Conservation (phyloP, 108 stramenopile genomes). For the Seminavis robusta region DNA sequence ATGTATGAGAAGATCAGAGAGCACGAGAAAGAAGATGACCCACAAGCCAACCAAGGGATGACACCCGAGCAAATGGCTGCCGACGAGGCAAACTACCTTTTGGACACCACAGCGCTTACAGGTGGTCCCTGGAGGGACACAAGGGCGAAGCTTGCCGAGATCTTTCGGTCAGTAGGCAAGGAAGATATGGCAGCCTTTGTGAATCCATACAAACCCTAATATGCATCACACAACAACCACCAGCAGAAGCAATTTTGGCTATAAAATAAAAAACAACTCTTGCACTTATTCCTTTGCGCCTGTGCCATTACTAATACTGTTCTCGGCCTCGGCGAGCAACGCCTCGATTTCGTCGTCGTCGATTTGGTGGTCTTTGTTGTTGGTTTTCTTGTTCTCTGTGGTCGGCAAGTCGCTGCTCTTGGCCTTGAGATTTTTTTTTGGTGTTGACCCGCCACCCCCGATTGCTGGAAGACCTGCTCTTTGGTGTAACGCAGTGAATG, state of each 20-base stretch:
- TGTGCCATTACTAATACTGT: too few relatives aligned
- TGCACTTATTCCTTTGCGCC: too few relatives aligned
- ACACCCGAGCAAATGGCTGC: constrained; percentile 64
- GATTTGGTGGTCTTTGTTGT: too few relatives aligned
- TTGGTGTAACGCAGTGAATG: constrained; percentile 53
- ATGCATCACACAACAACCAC: too few relatives aligned
- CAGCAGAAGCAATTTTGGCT: too few relatives aligned
- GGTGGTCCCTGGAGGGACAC: constrained; percentile 51
- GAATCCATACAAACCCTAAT: constrained; percentile 11
- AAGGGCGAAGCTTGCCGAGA: constrained; percentile 51
- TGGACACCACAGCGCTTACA: constrained; percentile 60
- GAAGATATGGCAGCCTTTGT: constrained; percentile 71
- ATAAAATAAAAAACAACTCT: too few relatives aligned
- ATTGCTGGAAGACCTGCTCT: not conserved
- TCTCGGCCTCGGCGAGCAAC: too few relatives aligned
- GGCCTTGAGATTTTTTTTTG: too few relatives aligned
- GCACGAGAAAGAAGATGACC: constrained; percentile 59
- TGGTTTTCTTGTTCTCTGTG: too few relatives aligned
- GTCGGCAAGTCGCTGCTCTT: too few relatives aligned
- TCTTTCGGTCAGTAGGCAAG: constrained; percentile 54
- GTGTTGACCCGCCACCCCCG: too few relatives aligned
- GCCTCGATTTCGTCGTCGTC: too few relatives aligned
- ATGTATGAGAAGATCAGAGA: constrained; percentile 74
- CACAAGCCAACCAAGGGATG: constrained; percentile 15
- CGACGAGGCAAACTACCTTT: constrained; percentile 70